Base-by-base conservation (phyloP, 2,329 filamentous ascomycete species). In the Volutella citrinella region DNA sequence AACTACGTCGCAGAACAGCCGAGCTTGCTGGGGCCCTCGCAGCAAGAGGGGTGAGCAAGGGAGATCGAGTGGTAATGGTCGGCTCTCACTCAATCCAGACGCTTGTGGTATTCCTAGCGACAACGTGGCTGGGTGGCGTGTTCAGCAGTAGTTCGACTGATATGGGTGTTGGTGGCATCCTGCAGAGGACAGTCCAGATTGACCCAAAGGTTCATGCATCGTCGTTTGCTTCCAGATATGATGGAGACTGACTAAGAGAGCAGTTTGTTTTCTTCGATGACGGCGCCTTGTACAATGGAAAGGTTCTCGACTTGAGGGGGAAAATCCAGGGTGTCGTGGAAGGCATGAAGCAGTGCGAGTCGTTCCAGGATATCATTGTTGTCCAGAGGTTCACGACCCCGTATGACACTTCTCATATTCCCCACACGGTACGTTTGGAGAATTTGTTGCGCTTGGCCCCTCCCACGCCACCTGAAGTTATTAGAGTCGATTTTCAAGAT, bases 221-320 rank as follows among this genome's bases (percentile, higher is more conserved):
- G 6, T 7, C 8, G n/a, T 10, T 22, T n/a, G 5, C n/a, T 19
- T 13, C 19, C 5, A 6, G 10, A 10, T 19, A 8, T 7, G 5
- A 11, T 10, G 2, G 3, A 10, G 19, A 15, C 43, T 48, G 23
- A 47, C 27, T 3, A 4, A 4, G 13, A 7, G 5, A n/a, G 6
- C 22, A 76, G 59, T 86, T 78, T 55, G 69, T 95, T n/a, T 93
- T 94, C 55, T 80, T 91, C 52, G 88, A 95, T 49, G 87, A 93
- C 49, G 79, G 72, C 22, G 76, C 87, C 0, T 63, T 91, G 4
- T 94, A 94, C 49, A 91, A 91, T 47, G 85, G 85, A 27, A 87
- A 85, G 59, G 76, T 68, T 1, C 68, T 84, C 16, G 85, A 93
- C 51, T 65, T 94, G 23, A 69, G 83, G 5, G 60, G 68, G 1